Base-by-base conservation (phyloP, 2,329 filamentous ascomycete species). In the Phialocephala sp. region DNA sequence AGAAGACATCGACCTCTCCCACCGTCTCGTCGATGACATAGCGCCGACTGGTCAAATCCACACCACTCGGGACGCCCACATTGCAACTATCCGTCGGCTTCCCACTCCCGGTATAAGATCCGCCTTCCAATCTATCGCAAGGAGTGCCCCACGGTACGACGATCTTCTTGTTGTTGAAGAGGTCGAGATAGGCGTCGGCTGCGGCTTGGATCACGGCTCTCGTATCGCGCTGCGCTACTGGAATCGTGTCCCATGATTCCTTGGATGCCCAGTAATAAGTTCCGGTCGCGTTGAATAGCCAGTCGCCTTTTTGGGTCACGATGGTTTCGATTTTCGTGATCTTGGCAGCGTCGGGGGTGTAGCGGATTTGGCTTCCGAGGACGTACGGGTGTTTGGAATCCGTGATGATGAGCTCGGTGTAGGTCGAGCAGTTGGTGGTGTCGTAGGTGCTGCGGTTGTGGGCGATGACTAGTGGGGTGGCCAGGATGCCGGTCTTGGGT, bases 21-120 rank as follows among this genome's bases (percentile, higher is more conserved):
- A 57, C 50, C 36, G 35, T 59, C 55, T 67, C 64, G 55, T 68
- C 68, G 59, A 70, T 56, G n/a, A 70, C 64, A 64, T 70, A 70
- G 8, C 65, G 39, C 12, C 66, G 22, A 54, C 65, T 63, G 36
- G 60, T 61, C 1, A 67, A 54, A 15, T 27, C 54, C 54, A 57
- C 12, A 63, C 56, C 32, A 60, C n/a, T 15, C 59, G 64, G 45
- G 57, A 66, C 54, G 37, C 52, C 35, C 60, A 64, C 47, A 66
- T 54, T 45, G 24, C 68, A 70, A 1, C 61, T 68, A 59, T 70
- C 65, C 8, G n/a, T 43, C 8, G 55, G 54, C 5, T 54, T 15
- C 4, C 56, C 59, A 22, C 14, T 57, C 55, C 63, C 60, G 8
- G 63, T 65, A 36, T 68, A 68, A 8, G 24, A 15, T 20, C 55